These are phyloP conservation scores for Penicillium sp. DNA, from an alignment of 2,329 filamentous ascomycete genomes.

Conservation along the genomic window DNA sequence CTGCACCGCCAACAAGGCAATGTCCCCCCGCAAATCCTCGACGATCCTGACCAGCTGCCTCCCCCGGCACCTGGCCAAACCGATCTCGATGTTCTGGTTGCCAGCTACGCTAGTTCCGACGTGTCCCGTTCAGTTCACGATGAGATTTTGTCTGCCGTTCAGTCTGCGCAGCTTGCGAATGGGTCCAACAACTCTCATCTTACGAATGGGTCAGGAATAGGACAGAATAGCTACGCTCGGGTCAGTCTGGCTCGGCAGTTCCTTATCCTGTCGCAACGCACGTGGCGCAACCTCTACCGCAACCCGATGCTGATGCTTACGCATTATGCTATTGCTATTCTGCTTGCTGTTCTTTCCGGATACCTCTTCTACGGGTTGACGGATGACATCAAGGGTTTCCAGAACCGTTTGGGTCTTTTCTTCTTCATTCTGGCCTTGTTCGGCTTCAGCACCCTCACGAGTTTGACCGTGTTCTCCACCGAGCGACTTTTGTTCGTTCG, in stretches of 20 bases:
- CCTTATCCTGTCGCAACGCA: conserved; percentile 81
- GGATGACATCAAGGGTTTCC: conserved; percentile 95
- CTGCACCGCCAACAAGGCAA: conserved; percentile 57
- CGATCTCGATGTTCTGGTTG: conserved; percentile 79
- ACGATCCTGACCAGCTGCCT: conserved; percentile 67
- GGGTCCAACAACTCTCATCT: conserved; percentile 60
- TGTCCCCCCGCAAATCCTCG: conserved; percentile 63
- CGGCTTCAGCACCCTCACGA: conserved; percentile 94
- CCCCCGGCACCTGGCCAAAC: conserved; percentile 65
- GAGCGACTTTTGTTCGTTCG: conserved; percentile 89
- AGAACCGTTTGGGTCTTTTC: conserved; percentile 94
- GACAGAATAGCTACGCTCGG: conserved; percentile 77
- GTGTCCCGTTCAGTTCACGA: conserved; percentile 73
- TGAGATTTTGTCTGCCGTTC: conserved; percentile 73
- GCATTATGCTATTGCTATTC: conserved; percentile 94
- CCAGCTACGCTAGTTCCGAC: conserved; percentile 74
- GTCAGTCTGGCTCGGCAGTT: conserved; percentile 82
- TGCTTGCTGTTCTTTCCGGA: conserved; percentile 90
- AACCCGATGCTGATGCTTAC: conserved; percentile 98
- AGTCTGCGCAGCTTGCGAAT: conserved; percentile 67
- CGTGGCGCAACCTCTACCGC: conserved; percentile 95
- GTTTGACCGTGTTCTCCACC: conserved; percentile 86
- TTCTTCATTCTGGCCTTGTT: conserved; percentile 96
- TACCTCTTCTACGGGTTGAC: conserved; percentile 96
- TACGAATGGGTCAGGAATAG: conserved; percentile 46